These are phyloP conservation scores for Lavandula angustifolia DNA, from an alignment of 257 asterid genomes.

Conservation along the genomic window DNA sequence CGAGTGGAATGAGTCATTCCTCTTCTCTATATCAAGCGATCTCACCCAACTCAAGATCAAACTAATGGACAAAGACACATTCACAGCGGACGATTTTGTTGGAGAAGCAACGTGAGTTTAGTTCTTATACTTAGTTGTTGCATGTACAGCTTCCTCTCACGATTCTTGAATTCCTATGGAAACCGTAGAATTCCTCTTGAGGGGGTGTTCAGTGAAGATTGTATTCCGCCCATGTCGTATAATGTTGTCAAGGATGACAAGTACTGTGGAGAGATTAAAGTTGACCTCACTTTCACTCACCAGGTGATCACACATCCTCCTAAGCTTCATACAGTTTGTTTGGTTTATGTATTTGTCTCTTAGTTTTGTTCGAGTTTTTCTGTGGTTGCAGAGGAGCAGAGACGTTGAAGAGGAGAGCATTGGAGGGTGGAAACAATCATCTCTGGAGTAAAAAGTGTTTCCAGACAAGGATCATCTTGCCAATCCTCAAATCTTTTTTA, in stretches of 20 bases:
- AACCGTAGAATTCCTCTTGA: slow-evolving; percentile 57
- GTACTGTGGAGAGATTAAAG: slow-evolving; percentile 69
- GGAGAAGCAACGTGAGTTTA: slow-evolving; percentile 69
- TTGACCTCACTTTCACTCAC: slow-evolving; percentile 68
- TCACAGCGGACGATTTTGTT: slow-evolving; percentile 61
- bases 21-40: slow-evolving; percentile 55
- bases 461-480: too few relatives aligned
- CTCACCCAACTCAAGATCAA: slow-evolving; percentile 56
- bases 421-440: slow-evolving; percentile 60
- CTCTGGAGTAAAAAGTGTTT: slow-evolving; percentile 22
- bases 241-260: slow-evolving; percentile 63
- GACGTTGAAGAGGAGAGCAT: slow-evolving; percentile 33
- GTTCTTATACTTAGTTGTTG: neutral
- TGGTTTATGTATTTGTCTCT: neutral
- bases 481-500: too few relatives aligned
- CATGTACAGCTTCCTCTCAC: neutral
- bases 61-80: slow-evolving; percentile 65
- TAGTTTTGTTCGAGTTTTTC: neutral
- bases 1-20: slow-evolving; percentile 87
- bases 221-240: slow-evolving; percentile 52
- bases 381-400: slow-evolving; percentile 36
- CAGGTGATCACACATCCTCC: slow-evolving; percentile 44
- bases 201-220: slow-evolving; percentile 52
- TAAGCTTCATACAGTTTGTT: neutral
- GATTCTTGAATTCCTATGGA: neutral